Conservation (phyloP, 106 monocot species). For the Dendrobium huoshanense region DNA sequence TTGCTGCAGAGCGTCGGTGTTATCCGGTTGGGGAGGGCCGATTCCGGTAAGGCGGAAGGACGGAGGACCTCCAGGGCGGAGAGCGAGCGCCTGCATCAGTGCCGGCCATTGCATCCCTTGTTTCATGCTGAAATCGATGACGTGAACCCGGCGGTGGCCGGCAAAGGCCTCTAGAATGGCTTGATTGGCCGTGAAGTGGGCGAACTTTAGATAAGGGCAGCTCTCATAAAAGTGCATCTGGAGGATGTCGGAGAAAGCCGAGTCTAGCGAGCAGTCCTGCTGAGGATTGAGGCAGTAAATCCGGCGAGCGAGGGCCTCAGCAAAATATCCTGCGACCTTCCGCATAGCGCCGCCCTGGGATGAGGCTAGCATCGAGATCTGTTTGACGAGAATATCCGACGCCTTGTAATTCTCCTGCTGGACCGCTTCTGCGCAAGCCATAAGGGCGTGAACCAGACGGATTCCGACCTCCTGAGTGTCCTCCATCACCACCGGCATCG, state of each 20-base stretch:
- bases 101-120: constrained; percentile 98
- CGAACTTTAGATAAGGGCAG: constrained; percentile 96
- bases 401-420: constrained; percentile 45
- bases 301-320: constrained; percentile 59
- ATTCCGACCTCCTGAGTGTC: constrained; percentile 80
- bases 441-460: constrained; percentile 68
- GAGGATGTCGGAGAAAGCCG: constrained; percentile 51
- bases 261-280: constrained; percentile 10
- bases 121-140: constrained; percentile 91
- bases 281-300: constrained; percentile 33
- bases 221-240: constrained; percentile 95
- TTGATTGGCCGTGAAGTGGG: constrained; percentile 97
- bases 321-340: constrained; percentile 82
- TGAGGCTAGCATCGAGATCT: constrained; percentile 40
- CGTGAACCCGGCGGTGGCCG: constrained; percentile 63
- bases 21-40: constrained; percentile 71
- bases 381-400: constrained; percentile 45
- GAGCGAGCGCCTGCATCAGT: constrained; percentile 81
- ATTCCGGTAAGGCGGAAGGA: constrained; percentile 82
- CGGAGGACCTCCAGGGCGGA: constrained; percentile 81
- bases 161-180: constrained; percentile 91
- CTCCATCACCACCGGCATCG: constrained; percentile 25
- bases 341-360: constrained; percentile 72
- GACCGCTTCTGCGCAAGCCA: constrained; percentile 80
- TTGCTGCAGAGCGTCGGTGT: constrained; percentile 58